Percentiles rank a stretch among this genome's conserved stretches.
These are phyloP conservation scores for Bathelium albidoporum DNA, from an alignment of 495 filamentous ascomycete genomes.

Conservation along the genomic window DNA sequence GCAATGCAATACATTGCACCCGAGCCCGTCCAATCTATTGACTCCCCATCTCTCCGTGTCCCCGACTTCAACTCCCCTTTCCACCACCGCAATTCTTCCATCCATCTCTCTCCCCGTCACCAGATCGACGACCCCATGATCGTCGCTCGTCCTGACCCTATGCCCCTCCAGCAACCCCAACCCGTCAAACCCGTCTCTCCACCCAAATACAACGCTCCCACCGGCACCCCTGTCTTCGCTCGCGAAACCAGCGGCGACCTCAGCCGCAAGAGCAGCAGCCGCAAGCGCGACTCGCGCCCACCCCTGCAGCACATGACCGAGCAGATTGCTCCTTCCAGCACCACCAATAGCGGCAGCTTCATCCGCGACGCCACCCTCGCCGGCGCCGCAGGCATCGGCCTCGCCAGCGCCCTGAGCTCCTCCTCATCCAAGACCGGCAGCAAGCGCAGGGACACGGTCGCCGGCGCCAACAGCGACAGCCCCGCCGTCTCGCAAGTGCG, in stretches of 20 bases:
- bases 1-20: constrained; percentile 24
- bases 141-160: constrained; percentile 22
- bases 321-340: no score
- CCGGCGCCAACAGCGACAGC: not conserved
- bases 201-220: constrained; percentile 21
- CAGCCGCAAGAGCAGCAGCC: not conserved
- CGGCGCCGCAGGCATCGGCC: constrained; percentile 15
- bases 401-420: not conserved
- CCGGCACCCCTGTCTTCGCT: constrained; percentile 26
- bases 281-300: not conserved
- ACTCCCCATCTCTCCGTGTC: constrained; percentile 8
- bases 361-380: constrained; percentile 24
- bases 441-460: not conserved
- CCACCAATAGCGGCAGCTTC: constrained; percentile 11
- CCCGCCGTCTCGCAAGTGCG: not conserved
- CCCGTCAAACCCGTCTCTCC: constrained; percentile 28
- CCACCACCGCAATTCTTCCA: constrained; percentile 7
- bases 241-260: not conserved
- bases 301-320: not conserved
- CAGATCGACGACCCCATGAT: constrained; percentile 10
- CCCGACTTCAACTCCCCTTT: not conserved
- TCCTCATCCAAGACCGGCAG: not conserved
- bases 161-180: constrained; percentile 31
- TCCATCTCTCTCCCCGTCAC: constrained; percentile 8
- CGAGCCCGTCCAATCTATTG: constrained; percentile 16